A percentile compares a stretch with the other conserved stretches of the same genome.
phyloP scores from a whole-genome alignment of 495 filamentous ascomycete genomes.

The Neurospora cerealis region DNA sequence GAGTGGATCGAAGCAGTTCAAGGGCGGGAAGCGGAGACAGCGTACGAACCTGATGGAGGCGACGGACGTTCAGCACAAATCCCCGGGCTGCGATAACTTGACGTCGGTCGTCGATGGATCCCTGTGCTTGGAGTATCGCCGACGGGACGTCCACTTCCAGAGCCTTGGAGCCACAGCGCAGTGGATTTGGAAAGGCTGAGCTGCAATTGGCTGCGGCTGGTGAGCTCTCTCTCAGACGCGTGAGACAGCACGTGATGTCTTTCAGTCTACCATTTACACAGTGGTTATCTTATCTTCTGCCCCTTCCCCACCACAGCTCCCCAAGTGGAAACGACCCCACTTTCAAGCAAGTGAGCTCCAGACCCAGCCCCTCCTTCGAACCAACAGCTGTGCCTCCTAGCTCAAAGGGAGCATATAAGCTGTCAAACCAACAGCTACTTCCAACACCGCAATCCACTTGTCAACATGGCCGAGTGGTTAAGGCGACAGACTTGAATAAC shows the following conservation, averaged over 20 bases:
- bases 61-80: slow-evolving; percentile 6
- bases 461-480: neutral
- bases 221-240: neutral
- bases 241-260: neutral
- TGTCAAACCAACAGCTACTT: too few species aligned
- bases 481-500: neutral
- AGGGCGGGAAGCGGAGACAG: neutral
- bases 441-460: neutral
- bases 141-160: neutral
- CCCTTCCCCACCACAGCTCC: neutral
- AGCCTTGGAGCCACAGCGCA: neutral
- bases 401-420: too few species aligned
- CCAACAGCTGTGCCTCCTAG: too few species aligned
- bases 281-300: too few species aligned
- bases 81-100: slow-evolving; percentile 23
- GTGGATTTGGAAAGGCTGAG: neutral
- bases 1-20: neutral
- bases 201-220: neutral
- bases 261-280: too few species aligned
- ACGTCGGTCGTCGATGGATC: slow-evolving; percentile 18
- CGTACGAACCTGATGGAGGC: slow-evolving; percentile 7
- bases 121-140: neutral
- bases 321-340: neutral
- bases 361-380: neutral
- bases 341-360: neutral